phyloP scores from a whole-genome alignment of 176 grass and related monocot species.

The Eremochloa ophiuroides region DNA sequence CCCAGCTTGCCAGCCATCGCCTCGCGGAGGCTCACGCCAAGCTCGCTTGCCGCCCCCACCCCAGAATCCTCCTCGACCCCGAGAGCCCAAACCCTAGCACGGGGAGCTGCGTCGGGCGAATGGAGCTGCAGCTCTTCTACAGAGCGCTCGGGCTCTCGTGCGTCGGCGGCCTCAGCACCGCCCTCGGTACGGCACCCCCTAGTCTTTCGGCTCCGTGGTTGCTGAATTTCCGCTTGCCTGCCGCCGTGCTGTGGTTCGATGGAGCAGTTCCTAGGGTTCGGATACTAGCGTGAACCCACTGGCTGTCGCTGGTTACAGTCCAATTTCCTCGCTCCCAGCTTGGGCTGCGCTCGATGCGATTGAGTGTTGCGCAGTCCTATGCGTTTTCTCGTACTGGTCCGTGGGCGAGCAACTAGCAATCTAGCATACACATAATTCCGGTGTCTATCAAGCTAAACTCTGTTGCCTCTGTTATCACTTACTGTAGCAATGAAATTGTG shows the following conservation, averaged over 20 bases:
- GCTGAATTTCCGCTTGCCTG: neutral
- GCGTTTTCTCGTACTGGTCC: neutral
- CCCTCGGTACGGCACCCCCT: slow-evolving; percentile 48
- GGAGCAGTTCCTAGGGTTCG: neutral
- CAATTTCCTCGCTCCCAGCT: neutral
- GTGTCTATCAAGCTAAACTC: neutral
- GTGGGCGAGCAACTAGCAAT: neutral
- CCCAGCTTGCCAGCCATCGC: neutral
- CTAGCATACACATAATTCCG: neutral
- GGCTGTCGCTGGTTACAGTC: neutral
- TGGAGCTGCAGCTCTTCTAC: slow-evolving; percentile 59
- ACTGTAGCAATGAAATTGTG: neutral
- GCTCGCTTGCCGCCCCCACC: neutral
- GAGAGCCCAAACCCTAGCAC: slow-evolving; percentile 22
- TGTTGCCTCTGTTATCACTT: neutral
- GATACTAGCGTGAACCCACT: neutral
- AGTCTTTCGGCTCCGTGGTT: neutral
- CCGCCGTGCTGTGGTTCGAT: neutral
- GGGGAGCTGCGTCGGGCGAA: neutral
- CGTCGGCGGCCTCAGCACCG: slow-evolving; percentile 87
- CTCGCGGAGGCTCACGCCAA: neutral
- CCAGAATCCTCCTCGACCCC: no score
- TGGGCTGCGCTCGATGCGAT: neutral
- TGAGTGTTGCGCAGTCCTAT: neutral
- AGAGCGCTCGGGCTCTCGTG: slow-evolving; percentile 70